phyloP scores from a whole-genome alignment of 2,329 filamentous ascomycete genomes.

The Penicillium sp. region DNA sequence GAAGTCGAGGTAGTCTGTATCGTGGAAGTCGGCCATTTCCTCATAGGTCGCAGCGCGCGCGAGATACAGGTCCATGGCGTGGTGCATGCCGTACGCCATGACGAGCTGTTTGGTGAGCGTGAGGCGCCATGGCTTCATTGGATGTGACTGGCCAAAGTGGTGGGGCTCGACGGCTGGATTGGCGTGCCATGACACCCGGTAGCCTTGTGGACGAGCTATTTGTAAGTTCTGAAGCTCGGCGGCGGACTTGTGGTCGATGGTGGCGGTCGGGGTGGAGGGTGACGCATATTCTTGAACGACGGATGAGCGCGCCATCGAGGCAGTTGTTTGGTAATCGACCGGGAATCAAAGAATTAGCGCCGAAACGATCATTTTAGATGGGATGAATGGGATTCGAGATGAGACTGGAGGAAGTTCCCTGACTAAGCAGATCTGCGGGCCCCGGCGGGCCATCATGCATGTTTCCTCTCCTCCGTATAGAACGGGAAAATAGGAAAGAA shows the following conservation, averaged over 20 bases:
- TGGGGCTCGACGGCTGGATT: constrained; percentile 94
- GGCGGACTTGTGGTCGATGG: constrained; percentile 50
- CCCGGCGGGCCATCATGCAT: neutral
- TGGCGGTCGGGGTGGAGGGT: constrained; percentile 45
- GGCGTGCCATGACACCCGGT: constrained; percentile 92
- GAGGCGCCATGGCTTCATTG: constrained; percentile 98
- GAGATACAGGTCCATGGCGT: constrained; percentile 93
- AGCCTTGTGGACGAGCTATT: constrained; percentile 76
- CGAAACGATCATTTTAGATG: neutral
- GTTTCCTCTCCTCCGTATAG: neutral
- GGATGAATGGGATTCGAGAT: constrained; percentile 1
- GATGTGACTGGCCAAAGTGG: constrained; percentile 94
- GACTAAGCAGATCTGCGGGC: constrained; percentile 1
- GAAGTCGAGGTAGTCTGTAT: constrained; percentile 86
- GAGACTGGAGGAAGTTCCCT: neutral
- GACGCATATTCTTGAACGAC: constrained; percentile 51
- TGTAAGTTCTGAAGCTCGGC: constrained; percentile 59
- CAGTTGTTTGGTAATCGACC: neutral
- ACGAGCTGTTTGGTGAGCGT: constrained; percentile 94
- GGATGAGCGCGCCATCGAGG: constrained; percentile 42
- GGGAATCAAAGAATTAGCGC: neutral
- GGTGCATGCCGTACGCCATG: constrained; percentile 90
- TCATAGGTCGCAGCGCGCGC: constrained; percentile 80
- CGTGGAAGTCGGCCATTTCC: constrained; percentile 83
- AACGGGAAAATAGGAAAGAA: neutral